phyloP scores from a whole-genome alignment of 371 early-diverging fungal genomes.

The Coemansia sp. region DNA sequence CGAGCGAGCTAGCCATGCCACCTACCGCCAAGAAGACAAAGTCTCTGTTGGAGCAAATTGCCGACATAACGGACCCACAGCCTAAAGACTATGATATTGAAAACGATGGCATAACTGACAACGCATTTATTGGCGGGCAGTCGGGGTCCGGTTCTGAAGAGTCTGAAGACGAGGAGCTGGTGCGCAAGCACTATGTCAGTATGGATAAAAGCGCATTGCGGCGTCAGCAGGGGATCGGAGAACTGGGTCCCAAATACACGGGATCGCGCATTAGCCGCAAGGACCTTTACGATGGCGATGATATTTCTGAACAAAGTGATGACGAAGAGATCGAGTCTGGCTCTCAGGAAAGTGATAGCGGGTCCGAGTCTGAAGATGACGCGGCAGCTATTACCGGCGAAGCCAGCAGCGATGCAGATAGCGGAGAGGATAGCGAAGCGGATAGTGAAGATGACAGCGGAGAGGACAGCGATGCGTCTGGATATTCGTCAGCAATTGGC shows the following conservation, averaged over 20 bases:
- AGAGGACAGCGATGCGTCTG: constrained; percentile 11
- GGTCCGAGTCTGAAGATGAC: constrained; percentile 23
- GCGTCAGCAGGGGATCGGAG: constrained; percentile 58
- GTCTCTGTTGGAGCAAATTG: constrained; percentile 66
- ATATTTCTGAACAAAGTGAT: constrained; percentile 50
- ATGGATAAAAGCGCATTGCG: constrained; percentile 74
- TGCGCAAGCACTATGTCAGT: constrained; percentile 65
- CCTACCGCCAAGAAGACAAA: constrained; percentile 38
- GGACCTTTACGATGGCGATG: constrained; percentile 57
- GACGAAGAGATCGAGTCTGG: constrained; percentile 28
- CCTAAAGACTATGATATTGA: constrained; percentile 60
- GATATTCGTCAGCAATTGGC: constrained; percentile 2
- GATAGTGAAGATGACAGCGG: constrained; percentile 47
- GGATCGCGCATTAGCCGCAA: constrained; percentile 70
- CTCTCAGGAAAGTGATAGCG: constrained; percentile 41
- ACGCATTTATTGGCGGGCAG: constrained; percentile 53
- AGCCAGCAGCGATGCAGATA: not conserved
- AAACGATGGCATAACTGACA: constrained; percentile 53
- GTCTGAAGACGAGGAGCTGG: constrained; percentile 51
- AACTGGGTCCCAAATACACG: constrained; percentile 76
- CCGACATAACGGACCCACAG: constrained; percentile 66
- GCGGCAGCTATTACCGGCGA: not conserved
- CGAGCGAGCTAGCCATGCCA: constrained; percentile 9
- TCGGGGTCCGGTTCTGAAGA: constrained; percentile 56
- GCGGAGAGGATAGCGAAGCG: not conserved